These are phyloP conservation scores for Macadamia tetraphylla DNA, from an alignment of 164 flowering plant species.

Conservation along the genomic window DNA sequence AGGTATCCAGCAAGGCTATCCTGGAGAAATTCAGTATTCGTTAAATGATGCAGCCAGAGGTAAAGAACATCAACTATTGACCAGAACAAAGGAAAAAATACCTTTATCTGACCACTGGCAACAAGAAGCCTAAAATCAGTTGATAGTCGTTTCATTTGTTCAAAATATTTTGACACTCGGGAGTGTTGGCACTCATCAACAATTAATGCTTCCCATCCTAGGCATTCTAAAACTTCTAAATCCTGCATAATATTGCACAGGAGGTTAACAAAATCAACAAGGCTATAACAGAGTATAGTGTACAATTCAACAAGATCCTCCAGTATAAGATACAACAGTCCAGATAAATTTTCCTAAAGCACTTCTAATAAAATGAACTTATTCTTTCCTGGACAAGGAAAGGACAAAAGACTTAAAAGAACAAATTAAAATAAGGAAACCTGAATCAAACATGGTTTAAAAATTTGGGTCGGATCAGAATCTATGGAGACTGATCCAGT, in stretches of 20 bases:
- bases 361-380: too few species aligned
- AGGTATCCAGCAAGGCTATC: conserved; percentile 39
- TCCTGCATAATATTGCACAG: conserved; percentile 43
- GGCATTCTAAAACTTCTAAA: conserved; percentile 31
- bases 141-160: conserved; percentile 36
- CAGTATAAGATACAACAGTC: background rate
- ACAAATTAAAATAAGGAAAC: too few species aligned
- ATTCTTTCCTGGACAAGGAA: too few species aligned
- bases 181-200: conserved; percentile 57
- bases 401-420: too few species aligned
- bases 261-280: background rate
- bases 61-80: conserved; percentile 8
- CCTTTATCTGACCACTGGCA: conserved; percentile 48
- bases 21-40: conserved; percentile 32
- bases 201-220: conserved; percentile 59
- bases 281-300: background rate
- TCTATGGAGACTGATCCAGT: too few species aligned
- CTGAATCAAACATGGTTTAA: too few species aligned
- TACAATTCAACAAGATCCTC: background rate
- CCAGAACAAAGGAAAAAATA: conserved; percentile 8
- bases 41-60: background rate
- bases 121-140: conserved; percentile 49
- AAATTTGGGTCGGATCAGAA: too few species aligned
- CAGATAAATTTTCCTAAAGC: background rate
- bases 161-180: conserved; percentile 26